These are phyloP conservation scores for Neurospora intermedia DNA, from an alignment of 495 filamentous ascomycete species.

Conservation along the genomic window DNA sequence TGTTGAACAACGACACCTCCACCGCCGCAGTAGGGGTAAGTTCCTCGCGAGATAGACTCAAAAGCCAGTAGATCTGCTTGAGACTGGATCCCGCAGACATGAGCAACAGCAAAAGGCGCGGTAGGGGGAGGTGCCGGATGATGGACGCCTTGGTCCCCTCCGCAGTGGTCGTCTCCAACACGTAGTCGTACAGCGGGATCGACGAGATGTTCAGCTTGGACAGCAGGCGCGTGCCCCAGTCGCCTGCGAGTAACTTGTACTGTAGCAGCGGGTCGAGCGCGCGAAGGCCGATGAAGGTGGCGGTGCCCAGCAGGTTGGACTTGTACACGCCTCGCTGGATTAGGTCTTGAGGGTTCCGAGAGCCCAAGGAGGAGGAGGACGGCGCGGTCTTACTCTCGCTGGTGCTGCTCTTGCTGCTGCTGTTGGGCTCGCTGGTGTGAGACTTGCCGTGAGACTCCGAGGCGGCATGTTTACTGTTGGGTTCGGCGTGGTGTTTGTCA, in stretches of 20 bases:
- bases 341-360: constrained; percentile 9
- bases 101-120: constrained; percentile 29
- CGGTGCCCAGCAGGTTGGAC: constrained; percentile 36
- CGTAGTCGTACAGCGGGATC: constrained; percentile 10
- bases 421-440: neutral
- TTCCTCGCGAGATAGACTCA: constrained; percentile 30
- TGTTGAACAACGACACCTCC: constrained; percentile 33
- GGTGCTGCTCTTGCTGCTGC: neutral
- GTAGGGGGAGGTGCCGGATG: constrained; percentile 15
- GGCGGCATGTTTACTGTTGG: neutral
- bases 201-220: constrained; percentile 5
- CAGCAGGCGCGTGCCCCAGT: constrained; percentile 17
- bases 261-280: constrained; percentile 47
- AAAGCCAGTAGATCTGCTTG: constrained; percentile 42
- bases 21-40: constrained; percentile 27
- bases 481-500: neutral
- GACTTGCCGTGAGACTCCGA: neutral
- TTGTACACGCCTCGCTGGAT: constrained; percentile 27
- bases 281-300: constrained; percentile 47
- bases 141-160: neutral
- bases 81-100: constrained; percentile 39
- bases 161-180: neutral
- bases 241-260: constrained; percentile 33
- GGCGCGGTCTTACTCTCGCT: neutral
- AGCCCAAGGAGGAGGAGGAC: neutral